Evolutionary conservation across 2,329 filamentous ascomycete genomes (phyloP).

Genomic region (Exophiala sp.): DNA sequence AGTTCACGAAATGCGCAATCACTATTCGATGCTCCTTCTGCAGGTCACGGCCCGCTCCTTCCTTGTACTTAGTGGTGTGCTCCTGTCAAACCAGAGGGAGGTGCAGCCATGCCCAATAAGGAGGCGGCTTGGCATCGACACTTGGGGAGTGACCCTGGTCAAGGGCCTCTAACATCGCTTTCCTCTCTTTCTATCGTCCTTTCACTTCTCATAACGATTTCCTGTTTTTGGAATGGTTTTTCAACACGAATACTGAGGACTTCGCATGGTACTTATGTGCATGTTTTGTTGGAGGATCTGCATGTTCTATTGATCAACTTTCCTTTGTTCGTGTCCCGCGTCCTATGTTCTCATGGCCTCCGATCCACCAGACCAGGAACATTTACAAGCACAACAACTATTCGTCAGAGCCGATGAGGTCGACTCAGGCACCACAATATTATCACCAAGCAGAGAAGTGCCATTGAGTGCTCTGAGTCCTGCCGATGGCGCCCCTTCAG

Average conservation of each 20-base stretch:
- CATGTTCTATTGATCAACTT: too few species aligned
- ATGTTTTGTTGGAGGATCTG: not conserved
- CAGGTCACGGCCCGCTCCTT: too few species aligned
- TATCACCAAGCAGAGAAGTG: slow-evolving; percentile 29
- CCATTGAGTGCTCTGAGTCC: slow-evolving; percentile 24
- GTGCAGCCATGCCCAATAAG: not conserved
- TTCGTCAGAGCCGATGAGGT: slow-evolving; percentile 50
- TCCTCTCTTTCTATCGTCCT: not conserved
- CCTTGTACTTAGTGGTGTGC: too few species aligned
- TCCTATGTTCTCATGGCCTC: slow-evolving; percentile 4
- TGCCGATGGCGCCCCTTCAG: slow-evolving; percentile 4
- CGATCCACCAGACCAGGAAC: slow-evolving; percentile 6
- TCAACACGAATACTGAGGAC: too few species aligned
- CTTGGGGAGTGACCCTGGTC: not conserved
- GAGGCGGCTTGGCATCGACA: not conserved
- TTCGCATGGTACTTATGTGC: too few species aligned
- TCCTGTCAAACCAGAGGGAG: not conserved
- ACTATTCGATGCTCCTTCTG: too few species aligned
- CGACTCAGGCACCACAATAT: slow-evolving; percentile 47
- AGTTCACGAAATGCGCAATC: too few species aligned
- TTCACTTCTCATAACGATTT: not conserved
- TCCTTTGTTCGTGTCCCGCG: too few species aligned
- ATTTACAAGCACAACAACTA: slow-evolving; percentile 17
- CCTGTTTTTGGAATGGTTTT: too few species aligned
- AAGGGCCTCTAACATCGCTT: not conserved